A percentile compares a stretch with the other conserved stretches of the same genome.
Evolutionary conservation across 306 rosid species (phyloP).

Genomic region (Erythrophleum fordii): DNA sequence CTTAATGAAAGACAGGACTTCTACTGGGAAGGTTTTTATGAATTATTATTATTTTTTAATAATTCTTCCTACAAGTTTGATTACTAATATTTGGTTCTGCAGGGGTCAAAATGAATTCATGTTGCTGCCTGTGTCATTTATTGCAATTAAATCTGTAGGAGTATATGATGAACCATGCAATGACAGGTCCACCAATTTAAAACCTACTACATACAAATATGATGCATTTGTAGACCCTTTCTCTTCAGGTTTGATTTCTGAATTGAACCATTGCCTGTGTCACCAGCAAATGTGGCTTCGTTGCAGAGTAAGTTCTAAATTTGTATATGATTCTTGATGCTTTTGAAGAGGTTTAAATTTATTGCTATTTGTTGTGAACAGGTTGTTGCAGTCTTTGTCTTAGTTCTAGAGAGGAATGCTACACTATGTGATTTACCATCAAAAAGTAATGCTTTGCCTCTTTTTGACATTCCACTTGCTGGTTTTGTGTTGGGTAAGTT

Average conservation of each 20-base stretch:
- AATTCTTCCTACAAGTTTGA: conserved; percentile 33
- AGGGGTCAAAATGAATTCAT: conserved; percentile 63
- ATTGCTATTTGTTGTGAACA: conserved; percentile 41
- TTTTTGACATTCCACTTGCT: conserved; percentile 78
- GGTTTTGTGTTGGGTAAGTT: conserved; percentile 83
- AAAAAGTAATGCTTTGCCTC: conserved; percentile 32
- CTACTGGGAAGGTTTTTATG: background rate
- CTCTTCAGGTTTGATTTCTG: conserved; percentile 56
- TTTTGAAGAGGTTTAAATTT: conserved; percentile 24
- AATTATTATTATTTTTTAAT: background rate
- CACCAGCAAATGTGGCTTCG: conserved; percentile 53
- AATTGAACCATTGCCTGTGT: conserved; percentile 54
- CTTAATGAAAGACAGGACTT: background rate
- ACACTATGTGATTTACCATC: conserved; percentile 37
- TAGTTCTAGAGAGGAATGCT: conserved; percentile 66
- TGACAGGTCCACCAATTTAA: conserved; percentile 39
- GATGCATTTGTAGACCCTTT: conserved; percentile 40
- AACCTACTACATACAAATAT: conserved; percentile 34
- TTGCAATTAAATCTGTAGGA: conserved; percentile 61
- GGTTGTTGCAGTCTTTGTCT: conserved; percentile 70
- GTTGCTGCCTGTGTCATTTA: conserved; percentile 75
- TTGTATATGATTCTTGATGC: conserved; percentile 22
- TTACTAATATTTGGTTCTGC: conserved; percentile 44
- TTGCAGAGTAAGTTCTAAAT: conserved; percentile 63
- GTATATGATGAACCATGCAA: conserved; percentile 43